Evolutionary conservation across 352 stramenopile species (phyloP), one percentile per base, ranked within the genome.

Genomic region (Globisporangium cystogenes): DNA sequence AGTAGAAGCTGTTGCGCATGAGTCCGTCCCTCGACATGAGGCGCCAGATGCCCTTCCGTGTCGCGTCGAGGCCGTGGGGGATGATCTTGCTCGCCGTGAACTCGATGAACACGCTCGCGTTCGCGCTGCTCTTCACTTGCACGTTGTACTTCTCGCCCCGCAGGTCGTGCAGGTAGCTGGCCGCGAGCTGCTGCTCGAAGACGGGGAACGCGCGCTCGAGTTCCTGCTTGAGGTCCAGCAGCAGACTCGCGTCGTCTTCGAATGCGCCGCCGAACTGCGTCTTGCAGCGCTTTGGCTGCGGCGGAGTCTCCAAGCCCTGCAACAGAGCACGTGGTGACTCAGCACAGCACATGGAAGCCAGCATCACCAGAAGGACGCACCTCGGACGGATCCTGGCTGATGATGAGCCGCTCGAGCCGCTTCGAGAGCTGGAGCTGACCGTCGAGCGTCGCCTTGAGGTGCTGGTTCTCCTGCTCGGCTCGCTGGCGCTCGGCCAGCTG

Each of bases 41-140:
- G 10, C 68, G 65, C 65, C 70, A 80, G 14, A 83, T 59, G 2
- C 62, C 70, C 7, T 54, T 65, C 23, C 45, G 47, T 0, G 67
- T 63, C 6, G 65, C 58, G 7, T 55, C 36, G 3, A 75, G 35
- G 43, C 68, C 62, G 27, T 74, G 76, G 7, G 60, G 67, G 33
- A 83, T 31, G 48, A 68, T 55, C 20, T 64, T 65, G 41, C 53
- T 64, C 16, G 68, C 59, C 12, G 62, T 53, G 10, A 71, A 74
- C 23, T 79, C 59, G 36, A 75, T 63, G 26, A 57, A 58, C 44
- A 64, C 64, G n/a, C 59, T 59, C 4, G 40, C 26, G 44, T 53
- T 57, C 6, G 46, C 20, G 15, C 41, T 45, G 37, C 35, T 57
- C 33, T 39, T 39, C 12, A 39, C 33, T 5, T 39, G 33, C 33